A percentile compares a stretch with the other conserved stretches of the same genome.
These are phyloP conservation scores for Akanthomyces dipterigenus DNA, from an alignment of 2,329 filamentous ascomycete species.

Conservation along the genomic window DNA sequence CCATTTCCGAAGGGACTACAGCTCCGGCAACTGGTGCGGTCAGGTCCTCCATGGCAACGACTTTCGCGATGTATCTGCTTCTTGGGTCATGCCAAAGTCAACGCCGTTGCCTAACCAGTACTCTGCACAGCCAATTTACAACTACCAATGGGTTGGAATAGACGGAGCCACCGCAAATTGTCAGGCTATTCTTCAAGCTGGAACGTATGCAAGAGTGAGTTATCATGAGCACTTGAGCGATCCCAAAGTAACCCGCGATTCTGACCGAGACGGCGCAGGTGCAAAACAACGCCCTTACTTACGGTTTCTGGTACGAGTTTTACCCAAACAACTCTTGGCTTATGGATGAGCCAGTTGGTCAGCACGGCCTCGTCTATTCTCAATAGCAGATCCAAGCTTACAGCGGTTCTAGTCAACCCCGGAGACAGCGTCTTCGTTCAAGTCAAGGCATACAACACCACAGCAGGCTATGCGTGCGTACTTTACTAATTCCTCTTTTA, in stretches of 20 bases:
- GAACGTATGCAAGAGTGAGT: background rate
- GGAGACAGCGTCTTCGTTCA: background rate
- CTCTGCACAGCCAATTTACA: background rate
- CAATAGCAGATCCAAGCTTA: background rate
- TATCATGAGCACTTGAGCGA: background rate
- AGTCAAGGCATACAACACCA: background rate
- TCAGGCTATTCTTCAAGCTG: background rate
- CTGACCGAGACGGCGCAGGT: background rate
- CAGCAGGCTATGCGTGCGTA: background rate
- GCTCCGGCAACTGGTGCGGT: background rate
- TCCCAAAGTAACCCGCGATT: too few relatives aligned
- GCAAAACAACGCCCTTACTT: background rate
- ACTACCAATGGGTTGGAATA: background rate
- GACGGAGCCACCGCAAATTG: background rate
- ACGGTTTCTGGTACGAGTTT: constrained; percentile 4
- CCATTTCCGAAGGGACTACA: background rate
- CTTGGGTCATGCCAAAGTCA: background rate
- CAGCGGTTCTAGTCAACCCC: background rate
- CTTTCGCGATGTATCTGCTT: background rate
- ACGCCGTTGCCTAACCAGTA: background rate
- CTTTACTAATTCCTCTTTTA: too few relatives aligned
- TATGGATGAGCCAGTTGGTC: background rate
- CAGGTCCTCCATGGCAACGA: background rate
- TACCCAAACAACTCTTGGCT: background rate
- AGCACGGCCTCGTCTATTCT: background rate